phyloP scores from a whole-genome alignment of 257 asterid genomes.

The Solanum appendiculatum region DNA sequence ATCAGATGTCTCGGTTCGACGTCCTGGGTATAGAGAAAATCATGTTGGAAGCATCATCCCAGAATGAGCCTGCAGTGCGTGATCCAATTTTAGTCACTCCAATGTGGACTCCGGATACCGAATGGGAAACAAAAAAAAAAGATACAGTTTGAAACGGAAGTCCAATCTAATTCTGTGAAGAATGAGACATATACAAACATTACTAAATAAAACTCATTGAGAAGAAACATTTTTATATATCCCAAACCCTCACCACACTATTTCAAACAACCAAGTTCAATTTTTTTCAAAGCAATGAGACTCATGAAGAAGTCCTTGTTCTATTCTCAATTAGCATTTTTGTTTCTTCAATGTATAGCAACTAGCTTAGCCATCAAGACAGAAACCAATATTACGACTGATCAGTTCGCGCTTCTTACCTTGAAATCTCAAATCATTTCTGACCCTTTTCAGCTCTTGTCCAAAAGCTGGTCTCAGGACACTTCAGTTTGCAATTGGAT shows the following conservation, averaged over 20 bases:
- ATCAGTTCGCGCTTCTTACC: neutral
- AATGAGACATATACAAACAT: neutral
- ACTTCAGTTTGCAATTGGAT: slow-evolving; percentile 8
- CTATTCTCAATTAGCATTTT: neutral
- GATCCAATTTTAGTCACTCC: no score
- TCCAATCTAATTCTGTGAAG: neutral
- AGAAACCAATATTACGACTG: neutral
- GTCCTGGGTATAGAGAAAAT: accelerated
- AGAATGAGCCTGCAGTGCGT: no score
- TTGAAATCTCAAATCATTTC: neutral
- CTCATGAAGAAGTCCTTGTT: neutral
- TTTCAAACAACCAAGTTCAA: neutral
- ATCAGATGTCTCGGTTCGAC: neutral
- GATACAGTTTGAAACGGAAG: neutral
- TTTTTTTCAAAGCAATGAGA: neutral
- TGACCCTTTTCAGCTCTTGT: neutral
- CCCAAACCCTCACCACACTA: neutral
- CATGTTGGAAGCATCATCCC: accelerated
- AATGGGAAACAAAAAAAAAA: neutral
- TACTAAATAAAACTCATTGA: neutral
- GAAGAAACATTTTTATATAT: neutral
- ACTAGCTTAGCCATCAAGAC: neutral
- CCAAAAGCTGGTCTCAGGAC: neutral
- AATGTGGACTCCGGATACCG: no score
- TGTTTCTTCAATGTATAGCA: neutral